Evolutionary conservation across 805 yeast genomes (phyloP), one percentile per base, ranked within the genome.

Genomic region (Ogataea methylovora): DNA sequence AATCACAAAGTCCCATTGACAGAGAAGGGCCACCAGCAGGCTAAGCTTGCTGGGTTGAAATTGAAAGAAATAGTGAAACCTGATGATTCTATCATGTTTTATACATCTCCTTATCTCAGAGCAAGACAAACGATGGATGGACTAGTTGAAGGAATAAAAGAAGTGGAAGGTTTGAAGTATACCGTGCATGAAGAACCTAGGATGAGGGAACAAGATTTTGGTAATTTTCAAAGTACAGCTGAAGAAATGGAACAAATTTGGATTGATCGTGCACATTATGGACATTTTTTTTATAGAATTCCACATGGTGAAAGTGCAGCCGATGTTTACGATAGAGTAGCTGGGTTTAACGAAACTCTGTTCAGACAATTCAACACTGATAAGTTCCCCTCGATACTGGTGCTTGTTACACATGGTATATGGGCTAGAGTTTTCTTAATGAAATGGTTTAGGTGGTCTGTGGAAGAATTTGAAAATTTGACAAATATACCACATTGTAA

Each of bases 271-370:
- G 88, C 94, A 0, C 74, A 76, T 41, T 88, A 88, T 58, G 97
- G 97, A 0, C 84, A 79, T 54, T 81, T 81, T 50, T 88, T 88
- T 56, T 88, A 83, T 54, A 60, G 97, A 36, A 88, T 88, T 21
- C 95, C 95, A 4, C 78, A 83, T 48, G 97, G 97, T 9, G 97
- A 88, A 56, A 80, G 92, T 48, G 97, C 96, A 0, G 97, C 97
- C 0, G 97, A 88, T 56, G 96, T 88, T 8, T 88, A 77, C 57
- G 96, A 88, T 57, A 66, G 97, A 31, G 81, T 88, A 41, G 84
- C 95, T 2, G 83, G 92, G 12, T 88, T 88, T 56, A 86, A 86
- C 53, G 95, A 86, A 56, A 76, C 94, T 1, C 57, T 88, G 26
- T 85, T 80, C 52, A 67, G 97, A 31, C 92, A 84, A 53, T 87